Base-by-base conservation (phyloP, 371 early-diverging fungal genomes). In the Mortierella sp. region DNA sequence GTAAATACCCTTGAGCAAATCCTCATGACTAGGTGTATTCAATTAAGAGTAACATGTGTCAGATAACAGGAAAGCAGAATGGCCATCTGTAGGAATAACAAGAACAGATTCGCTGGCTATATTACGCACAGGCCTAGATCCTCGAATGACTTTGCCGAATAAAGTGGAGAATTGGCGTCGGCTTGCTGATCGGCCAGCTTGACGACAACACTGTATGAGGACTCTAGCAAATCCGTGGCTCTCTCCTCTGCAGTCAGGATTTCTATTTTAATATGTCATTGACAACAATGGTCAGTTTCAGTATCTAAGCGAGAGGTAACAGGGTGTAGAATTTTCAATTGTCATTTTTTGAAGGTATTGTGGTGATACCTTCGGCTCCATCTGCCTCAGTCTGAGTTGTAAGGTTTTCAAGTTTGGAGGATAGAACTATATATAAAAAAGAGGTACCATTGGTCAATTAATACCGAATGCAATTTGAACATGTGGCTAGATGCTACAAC, bases 1-100 rank as follows among this genome's bases (percentile, higher is more conserved):
- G 88, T 97, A 98, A 43, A 99, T 74, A 64, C 97, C 98, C 85
- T 96, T 96, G 62, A 97, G 87, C 49, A 99, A 86, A 52, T 97
- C 92, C 62, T 86, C 88, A 59, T 87, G 83, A 72, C 89, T 89
- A 67, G 45, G 45, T 12, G 40, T 32, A 43, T 8, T 0, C 35
- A 35, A 35, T 35, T 35, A 35, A 35, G 35, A 35, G 35, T 35
- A 35, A 35, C 6, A 8, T 35, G 6, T 35, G 35, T 35, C 6
- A 43, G 45, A 43, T 3, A 11, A 43, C 0, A 43, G 18, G 45
- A 43, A 43, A 5, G 18, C 11, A 11, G 2, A 11, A 43, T 43
- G 18, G 11, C 18, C 9, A 4, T 43, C 45, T 43, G 11, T 43
- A 43, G 11, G 45, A 28, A 54, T 24, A 54, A 11, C n/a, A 54